Evolutionary conservation across 805 yeast genomes (phyloP), one percentile per base, ranked within the genome.

Genomic region (Metschnikowia reukaufii): DNA sequence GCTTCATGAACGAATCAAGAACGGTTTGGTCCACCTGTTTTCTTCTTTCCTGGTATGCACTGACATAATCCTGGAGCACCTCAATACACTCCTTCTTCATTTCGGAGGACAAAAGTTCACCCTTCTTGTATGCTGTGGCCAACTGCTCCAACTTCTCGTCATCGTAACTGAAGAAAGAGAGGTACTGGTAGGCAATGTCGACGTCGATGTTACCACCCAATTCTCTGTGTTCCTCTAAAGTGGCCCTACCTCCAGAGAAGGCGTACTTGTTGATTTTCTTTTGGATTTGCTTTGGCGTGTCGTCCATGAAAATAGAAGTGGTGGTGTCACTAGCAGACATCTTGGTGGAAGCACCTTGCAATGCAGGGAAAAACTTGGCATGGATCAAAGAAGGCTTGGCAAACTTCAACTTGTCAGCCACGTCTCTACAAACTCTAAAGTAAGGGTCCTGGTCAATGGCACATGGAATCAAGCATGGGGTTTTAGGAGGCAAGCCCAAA

Each of bases 391-490:
- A 82, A 16, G 98, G 98, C 70, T 94, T 94, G 52, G 90, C 74
- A 65, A 79, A 95, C 67, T 85, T 86, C 65, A 94, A 79, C 68
- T 92, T 94, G 61, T 84, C 90, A 9, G 99, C 97, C 55, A 94
- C 99, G 66, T 94, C 99, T 71, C 99, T 81, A 69, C 96, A 88
- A 18, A 94, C 95, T 70, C 99, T 81, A 76, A 94, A 94, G 69
- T 94, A 94, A 25, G 99, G 98, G 68, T 94, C 99, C 75, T 92
- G 99, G 66, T 94, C 99, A 65, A 94, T 94, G 39, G 99, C 99
- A 77, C 99, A 94, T 33, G 99, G 99, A 67, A 94, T 94, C 67
- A 94, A 76, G 69, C 96, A 89, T 52, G 97, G 98, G 0, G 97
- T 89, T 73, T 91, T 94, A 40, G 83, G 74, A 38, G 95, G 88